These are phyloP conservation scores for Penicillium manginii DNA, from an alignment of 495 filamentous ascomycete species.

Conservation along the genomic window DNA sequence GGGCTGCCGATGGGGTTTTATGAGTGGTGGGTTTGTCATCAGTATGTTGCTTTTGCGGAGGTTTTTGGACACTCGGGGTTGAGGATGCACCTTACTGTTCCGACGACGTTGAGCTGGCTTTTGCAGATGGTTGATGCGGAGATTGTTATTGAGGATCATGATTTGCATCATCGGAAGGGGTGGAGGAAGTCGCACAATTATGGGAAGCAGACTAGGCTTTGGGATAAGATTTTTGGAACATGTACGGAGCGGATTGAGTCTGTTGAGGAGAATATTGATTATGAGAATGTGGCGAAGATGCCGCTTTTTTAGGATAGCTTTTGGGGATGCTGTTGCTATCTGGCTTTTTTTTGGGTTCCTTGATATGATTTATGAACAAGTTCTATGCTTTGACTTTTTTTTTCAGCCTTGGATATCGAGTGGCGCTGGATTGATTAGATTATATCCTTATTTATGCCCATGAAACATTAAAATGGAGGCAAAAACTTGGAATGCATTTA, in stretches of 20 bases:
- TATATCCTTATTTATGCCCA: too few species aligned
- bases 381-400: neutral
- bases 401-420: neutral
- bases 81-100: conserved; percentile 38
- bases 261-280: conserved; percentile 39
- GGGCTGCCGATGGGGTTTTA: conserved; percentile 48
- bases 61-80: conserved; percentile 46
- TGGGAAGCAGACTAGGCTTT: conserved; percentile 48
- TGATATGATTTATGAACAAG: neutral
- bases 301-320: conserved; percentile 28
- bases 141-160: conserved; percentile 50
- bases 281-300: conserved; percentile 36
- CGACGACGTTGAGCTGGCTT: conserved; percentile 42
- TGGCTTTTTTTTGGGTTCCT: neutral
- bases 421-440: neutral
- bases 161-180: conserved; percentile 48
- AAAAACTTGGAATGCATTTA: too few species aligned
- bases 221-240: conserved; percentile 48
- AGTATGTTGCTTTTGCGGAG: conserved; percentile 46
- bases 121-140: conserved; percentile 37
- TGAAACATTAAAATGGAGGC: too few species aligned
- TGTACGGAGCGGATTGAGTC: conserved; percentile 42
- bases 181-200: conserved; percentile 51
- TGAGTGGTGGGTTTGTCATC: conserved; percentile 50
- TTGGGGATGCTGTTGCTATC: neutral